Evolutionary conservation across 371 early-diverging fungal genomes (phyloP), one percentile per base, ranked within the genome.

Genomic region (Nematocida sp.): DNA sequence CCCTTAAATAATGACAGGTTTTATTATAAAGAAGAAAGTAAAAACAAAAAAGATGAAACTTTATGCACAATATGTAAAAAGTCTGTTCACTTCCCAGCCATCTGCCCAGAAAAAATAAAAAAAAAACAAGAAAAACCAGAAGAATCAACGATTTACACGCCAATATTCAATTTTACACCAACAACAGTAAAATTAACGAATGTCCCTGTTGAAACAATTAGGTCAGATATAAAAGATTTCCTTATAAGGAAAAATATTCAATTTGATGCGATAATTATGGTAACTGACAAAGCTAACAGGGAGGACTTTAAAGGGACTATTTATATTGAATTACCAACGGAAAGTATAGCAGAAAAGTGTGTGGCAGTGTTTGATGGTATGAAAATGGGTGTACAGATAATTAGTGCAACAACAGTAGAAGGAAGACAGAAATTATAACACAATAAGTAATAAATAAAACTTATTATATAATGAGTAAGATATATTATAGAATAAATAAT

Each of bases 321-420:
- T 15, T 78, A 78, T 42, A 66, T 78, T 4, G 70, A 78, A 58
- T 62, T 78, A 15, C 80, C 80, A 44, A 78, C 80, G 3, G 23
- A 33, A 54, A 71, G 66, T 40, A 20, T 75, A n/a, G 80, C 70
- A 54, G 58, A 69, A 7, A 78, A 50, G 71, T 78, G 80, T 57
- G 27, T 78, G n/a, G 54, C 45, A 2, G 6, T 52, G 7, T 69
- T 78, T 70, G 71, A 78, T 47, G 58, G 71, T 3, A 60, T 70
- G 70, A 39, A 71, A 33, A 66, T 78, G 69, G 80, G 52, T 45
- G 54, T 78, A 15, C 80, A 78, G 60, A 56, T 78, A 15, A 47
- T 78, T 15, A 67, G 80, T 45, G 80, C 70, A 52, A 25, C 15
- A 23, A 58, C 71, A 4, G 50, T 67, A 25, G 70, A 78, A 23